Evolutionary conservation across 78 protist species (phyloP), one percentile per base, ranked within the genome.

Genomic region (Cavenderia fasciculata): DNA sequence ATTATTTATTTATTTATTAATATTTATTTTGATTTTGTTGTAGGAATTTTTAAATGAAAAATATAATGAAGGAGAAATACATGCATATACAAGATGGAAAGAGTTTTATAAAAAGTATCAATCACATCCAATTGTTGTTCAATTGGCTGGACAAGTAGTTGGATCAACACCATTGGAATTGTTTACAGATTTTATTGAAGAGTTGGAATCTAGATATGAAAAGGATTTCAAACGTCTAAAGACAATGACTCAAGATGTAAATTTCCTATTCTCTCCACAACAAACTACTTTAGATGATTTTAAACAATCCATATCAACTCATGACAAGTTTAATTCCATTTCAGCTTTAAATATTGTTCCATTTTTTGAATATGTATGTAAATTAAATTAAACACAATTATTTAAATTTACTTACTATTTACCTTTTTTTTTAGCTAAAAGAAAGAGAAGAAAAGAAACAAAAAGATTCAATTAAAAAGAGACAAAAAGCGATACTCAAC

Each of bases 151-250:
- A 25, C 72, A 52, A 40, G 33, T 76, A 31, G 49, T 66, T n/a
- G 86, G 86, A 29, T 75, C 86, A 25, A 75, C 86, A 57, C 86
- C 86, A 16, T 61, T 75, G 65, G 75, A 79, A 33, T 51, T 79
- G 59, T 79, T 79, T 66, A 46, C 69, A 11, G 88, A 79, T 52
- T 79, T 52, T 46, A 66, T 41, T 33, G 88, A 79, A n/a, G 76
- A 79, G 18, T 41, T 79, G 62, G 76, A 62, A 29, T n/a, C 18
- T 11, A 49, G 54, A 6, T 79, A 66, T 38, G 88, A 79, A 38
- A 62, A 66, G 21, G 88, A 79, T 40, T 79, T 63, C 34, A 49
- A 52, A 40, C 36, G 41, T 6, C 49, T 79, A 21, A 79, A 66
- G 54, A 76, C 62, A 41, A 62, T 79, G 6, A 23, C 52, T 11